Evolutionary conservation across 2,329 filamentous ascomycete species (phyloP).

Genomic region (Cordyceps militaris): DNA sequence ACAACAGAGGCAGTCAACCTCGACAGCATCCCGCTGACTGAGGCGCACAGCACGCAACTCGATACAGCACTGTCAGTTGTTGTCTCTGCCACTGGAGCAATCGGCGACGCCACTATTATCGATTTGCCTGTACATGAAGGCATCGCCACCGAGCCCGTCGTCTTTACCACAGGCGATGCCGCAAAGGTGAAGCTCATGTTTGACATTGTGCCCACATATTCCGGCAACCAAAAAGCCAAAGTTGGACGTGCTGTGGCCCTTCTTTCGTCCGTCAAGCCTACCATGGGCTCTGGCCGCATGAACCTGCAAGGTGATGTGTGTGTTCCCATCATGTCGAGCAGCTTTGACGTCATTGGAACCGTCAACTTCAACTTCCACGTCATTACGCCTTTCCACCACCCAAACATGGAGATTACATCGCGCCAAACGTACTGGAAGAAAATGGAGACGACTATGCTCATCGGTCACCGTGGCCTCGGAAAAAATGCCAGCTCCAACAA

Average conservation of each 20-base stretch:
- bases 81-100: conserved; percentile 76
- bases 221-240: conserved; percentile 79
- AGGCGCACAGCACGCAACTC: conserved; percentile 86
- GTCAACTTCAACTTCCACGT: conserved; percentile 97
- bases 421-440: conserved; percentile 97
- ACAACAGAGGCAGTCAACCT: conserved; percentile 72
- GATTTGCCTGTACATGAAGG: conserved; percentile 93
- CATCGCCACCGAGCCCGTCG: conserved; percentile 85
- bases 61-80: conserved; percentile 92
- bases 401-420: conserved; percentile 86
- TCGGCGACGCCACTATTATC: conserved; percentile 80
- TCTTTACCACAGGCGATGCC: conserved; percentile 73
- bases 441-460: conserved; percentile 77
- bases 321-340: conserved; percentile 80
- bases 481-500: conserved; percentile 82
- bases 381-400: conserved; percentile 89
- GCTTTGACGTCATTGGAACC: conserved; percentile 82
- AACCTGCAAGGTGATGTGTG: conserved; percentile 87
- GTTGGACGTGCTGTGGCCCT: conserved; percentile 85
- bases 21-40: conserved; percentile 77
- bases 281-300: conserved; percentile 77
- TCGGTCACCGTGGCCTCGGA: conserved; percentile 67
- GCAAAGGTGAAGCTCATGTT: conserved; percentile 84
- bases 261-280: conserved; percentile 77
- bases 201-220: conserved; percentile 92